A percentile compares a stretch with the other conserved stretches of the same genome.
These are phyloP conservation scores for Ceratocystis alfenasii DNA, from an alignment of 2,329 filamentous ascomycete genomes.

Conservation along the genomic window DNA sequence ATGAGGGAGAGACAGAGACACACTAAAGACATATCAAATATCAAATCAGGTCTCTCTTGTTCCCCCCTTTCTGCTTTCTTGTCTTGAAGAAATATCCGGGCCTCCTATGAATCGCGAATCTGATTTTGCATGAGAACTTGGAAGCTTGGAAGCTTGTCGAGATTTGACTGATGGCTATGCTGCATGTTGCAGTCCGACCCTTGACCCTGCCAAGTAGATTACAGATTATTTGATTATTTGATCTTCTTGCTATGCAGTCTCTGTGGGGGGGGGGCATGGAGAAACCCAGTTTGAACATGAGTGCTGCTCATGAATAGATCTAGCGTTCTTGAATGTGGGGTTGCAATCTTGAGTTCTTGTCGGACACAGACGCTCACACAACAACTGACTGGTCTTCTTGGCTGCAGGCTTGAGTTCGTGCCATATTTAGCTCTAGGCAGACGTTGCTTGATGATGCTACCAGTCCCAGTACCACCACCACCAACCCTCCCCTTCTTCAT, in stretches of 20 bases:
- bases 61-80: not conserved
- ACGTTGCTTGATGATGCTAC: too few species aligned
- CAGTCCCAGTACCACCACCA: not conserved
- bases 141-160: not conserved
- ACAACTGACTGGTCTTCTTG: too few species aligned
- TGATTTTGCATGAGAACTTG: not conserved
- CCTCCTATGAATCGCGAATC: not conserved
- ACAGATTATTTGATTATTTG: constrained; percentile 4
- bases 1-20: not conserved
- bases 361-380: too few species aligned
- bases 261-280: too few species aligned
- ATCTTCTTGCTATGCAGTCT: not conserved
- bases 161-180: constrained; percentile 2
- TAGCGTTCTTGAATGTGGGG: too few species aligned
- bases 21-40: not conserved
- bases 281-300: too few species aligned
- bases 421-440: too few species aligned
- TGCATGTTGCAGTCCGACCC: not conserved
- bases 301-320: too few species aligned
- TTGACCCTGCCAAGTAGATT: not conserved
- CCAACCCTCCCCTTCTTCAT: not conserved
- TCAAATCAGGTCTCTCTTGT: too few species aligned
- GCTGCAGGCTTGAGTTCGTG: too few species aligned
- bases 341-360: too few species aligned
- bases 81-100: constrained; percentile 9